These are phyloP conservation scores for Dittrichia graveolens DNA, from an alignment of 129 eudicot species.

Conservation along the genomic window DNA sequence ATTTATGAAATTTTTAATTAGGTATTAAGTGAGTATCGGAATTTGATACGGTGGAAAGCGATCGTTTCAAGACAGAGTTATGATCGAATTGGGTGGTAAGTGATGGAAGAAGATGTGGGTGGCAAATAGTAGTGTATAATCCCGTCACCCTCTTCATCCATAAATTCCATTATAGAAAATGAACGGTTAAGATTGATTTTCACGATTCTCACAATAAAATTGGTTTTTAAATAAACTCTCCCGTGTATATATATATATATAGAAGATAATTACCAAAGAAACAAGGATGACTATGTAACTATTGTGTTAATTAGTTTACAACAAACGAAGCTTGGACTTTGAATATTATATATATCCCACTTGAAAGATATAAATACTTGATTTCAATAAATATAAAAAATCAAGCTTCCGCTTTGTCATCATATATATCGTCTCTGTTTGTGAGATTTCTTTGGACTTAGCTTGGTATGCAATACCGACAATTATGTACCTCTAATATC, in stretches of 20 bases:
- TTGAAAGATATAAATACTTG: slow-evolving; percentile 11
- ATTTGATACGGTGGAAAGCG: too few relatives aligned
- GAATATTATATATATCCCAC: slow-evolving; percentile 24
- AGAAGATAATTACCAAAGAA: slow-evolving; percentile 20
- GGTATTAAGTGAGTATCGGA: too few relatives aligned
- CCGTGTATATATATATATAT: not conserved
- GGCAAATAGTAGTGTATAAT: too few relatives aligned
- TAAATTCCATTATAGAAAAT: too few relatives aligned
- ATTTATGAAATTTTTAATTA: too few relatives aligned
- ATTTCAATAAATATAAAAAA: slow-evolving; percentile 5
- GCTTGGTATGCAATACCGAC: slow-evolving; percentile 28
- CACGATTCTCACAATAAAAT: too few relatives aligned
- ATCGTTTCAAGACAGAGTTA: too few relatives aligned
- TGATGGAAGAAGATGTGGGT: too few relatives aligned
- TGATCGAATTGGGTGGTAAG: too few relatives aligned
- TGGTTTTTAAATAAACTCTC: not conserved
- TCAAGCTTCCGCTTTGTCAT: slow-evolving; percentile 14
- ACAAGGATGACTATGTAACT: slow-evolving; percentile 22
- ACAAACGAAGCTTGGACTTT: slow-evolving; percentile 43
- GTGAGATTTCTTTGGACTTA: slow-evolving; percentile 1
- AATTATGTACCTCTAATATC: slow-evolving; percentile 16
- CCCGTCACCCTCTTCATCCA: too few relatives aligned
- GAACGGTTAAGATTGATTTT: too few relatives aligned
- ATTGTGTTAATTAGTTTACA: slow-evolving; percentile 27
- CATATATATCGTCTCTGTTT: not conserved